phyloP scores from a whole-genome alignment of 78 protist genomes.

The Protostelium mycophagum region DNA sequence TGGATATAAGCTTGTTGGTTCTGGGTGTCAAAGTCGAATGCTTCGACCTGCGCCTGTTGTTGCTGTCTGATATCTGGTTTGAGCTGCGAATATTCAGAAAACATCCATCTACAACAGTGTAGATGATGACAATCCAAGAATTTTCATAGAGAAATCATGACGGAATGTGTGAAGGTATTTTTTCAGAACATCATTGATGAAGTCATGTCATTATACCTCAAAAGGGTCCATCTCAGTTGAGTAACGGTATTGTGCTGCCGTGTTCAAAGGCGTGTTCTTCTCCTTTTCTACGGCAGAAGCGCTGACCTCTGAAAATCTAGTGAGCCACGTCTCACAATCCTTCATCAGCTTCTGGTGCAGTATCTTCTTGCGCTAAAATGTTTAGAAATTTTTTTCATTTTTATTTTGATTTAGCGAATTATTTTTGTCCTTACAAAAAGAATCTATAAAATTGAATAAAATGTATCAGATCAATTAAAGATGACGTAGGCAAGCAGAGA shows the following conservation, averaged over 20 bases:
- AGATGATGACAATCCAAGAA: too few relatives aligned
- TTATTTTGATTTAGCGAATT: too few relatives aligned
- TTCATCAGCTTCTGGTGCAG: not conserved
- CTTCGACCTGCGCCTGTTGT: not conserved
- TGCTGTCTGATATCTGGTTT: not conserved
- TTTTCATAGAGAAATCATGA: too few relatives aligned
- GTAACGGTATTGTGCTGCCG: too few relatives aligned
- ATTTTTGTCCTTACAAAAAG: too few relatives aligned
- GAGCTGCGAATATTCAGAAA: too few relatives aligned
- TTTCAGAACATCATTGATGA: not conserved
- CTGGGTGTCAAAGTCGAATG: constrained; percentile 55
- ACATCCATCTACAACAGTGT: too few relatives aligned
- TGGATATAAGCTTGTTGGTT: constrained; percentile 63
- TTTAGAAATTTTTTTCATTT: too few relatives aligned
- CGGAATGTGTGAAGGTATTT: too few relatives aligned
- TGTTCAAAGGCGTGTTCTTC: not conserved
- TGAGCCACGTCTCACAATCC: not conserved
- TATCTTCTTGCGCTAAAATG: not conserved
- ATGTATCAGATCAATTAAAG: too few relatives aligned
- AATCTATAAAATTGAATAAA: too few relatives aligned
- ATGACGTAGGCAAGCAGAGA: too few relatives aligned
- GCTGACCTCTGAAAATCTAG: not conserved
- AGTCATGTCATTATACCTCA: not conserved
- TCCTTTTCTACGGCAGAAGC: not conserved
- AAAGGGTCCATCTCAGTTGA: not conserved